These are phyloP conservation scores for Suillus hirtellus DNA, from an alignment of 768 basidiomycete genomes.

Conservation along the genomic window DNA sequence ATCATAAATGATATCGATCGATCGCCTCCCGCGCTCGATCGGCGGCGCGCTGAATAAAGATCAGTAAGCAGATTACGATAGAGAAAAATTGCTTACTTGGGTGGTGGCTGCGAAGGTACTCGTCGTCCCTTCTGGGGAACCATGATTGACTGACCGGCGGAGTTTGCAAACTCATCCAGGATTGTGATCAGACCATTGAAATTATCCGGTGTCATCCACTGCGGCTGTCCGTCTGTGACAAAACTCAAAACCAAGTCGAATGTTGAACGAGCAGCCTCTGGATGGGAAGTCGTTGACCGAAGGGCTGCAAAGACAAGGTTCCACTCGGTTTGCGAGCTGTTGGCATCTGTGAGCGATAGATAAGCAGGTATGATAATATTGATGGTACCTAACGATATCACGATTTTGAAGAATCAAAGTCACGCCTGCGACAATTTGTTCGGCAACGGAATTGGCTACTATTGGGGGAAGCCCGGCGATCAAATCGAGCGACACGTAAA, in stretches of 20 bases:
- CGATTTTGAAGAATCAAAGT: slow-evolving; percentile 75
- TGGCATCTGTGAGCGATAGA: slow-evolving; percentile 14
- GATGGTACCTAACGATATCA: slow-evolving; percentile 58
- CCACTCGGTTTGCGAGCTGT: slow-evolving; percentile 93
- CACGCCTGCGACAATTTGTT: slow-evolving; percentile 88
- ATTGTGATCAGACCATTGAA: slow-evolving; percentile 76
- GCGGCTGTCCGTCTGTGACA: slow-evolving; percentile 59
- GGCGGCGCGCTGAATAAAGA: slow-evolving; percentile 58
- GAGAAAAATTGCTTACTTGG: slow-evolving; percentile 45
- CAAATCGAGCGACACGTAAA: slow-evolving; percentile 92
- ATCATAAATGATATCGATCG: slow-evolving; percentile 77
- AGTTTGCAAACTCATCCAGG: slow-evolving; percentile 83
- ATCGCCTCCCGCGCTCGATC: slow-evolving; percentile 78
- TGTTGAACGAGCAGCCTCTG: slow-evolving; percentile 83
- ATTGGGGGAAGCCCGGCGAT: slow-evolving; percentile 75
- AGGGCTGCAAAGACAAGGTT: slow-evolving; percentile 87
- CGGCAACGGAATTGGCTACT: slow-evolving; percentile 83
- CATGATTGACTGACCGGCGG: slow-evolving; percentile 66
- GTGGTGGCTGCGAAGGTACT: slow-evolving; percentile 46
- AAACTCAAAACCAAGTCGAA: slow-evolving; percentile 76
- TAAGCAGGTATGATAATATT: not conserved
- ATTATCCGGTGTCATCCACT: slow-evolving; percentile 73
- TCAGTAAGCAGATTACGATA: not conserved
- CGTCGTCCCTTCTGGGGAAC: slow-evolving; percentile 53
- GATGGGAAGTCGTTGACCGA: slow-evolving; percentile 80